Evolutionary conservation across 2,329 filamentous ascomycete genomes (phyloP).

Genomic region (Pestalotiopsis fici): DNA sequence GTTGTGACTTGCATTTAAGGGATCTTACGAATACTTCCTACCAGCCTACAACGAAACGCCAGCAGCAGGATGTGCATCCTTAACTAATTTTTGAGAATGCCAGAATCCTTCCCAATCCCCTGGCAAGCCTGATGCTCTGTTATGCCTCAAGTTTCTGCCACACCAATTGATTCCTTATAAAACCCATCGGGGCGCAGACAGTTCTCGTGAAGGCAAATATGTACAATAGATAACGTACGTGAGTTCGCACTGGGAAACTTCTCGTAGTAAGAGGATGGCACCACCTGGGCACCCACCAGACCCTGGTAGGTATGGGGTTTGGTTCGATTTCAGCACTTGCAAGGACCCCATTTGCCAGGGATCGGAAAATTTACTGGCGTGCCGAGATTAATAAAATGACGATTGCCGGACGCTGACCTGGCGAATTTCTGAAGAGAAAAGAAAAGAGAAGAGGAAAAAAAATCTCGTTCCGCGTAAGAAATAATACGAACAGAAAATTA

Average conservation of each 20-base stretch:
- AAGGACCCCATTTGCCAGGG: not conserved
- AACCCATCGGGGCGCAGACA: not conserved
- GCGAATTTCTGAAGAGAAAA: not conserved
- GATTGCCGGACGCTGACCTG: not conserved
- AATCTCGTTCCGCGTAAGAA: not conserved
- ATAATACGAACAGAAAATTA: not conserved
- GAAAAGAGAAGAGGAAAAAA: too few relatives aligned
- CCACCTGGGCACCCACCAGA: too few relatives aligned
- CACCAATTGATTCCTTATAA: not conserved
- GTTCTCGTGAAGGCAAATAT: not conserved
- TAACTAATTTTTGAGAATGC: not conserved
- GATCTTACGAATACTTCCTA: not conserved
- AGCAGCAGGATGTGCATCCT: not conserved
- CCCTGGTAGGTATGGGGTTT: not conserved
- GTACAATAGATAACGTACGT: too few relatives aligned
- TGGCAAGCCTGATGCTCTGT: not conserved
- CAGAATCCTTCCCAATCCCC: not conserved
- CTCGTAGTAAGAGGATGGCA: not conserved
- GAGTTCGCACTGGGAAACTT: too few relatives aligned
- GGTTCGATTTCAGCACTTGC: too few relatives aligned
- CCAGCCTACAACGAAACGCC: not conserved
- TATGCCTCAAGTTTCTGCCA: not conserved
- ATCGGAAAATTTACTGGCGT: slow-evolving; percentile 5
- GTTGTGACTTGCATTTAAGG: not conserved
- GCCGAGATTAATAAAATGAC: not conserved